These are phyloP conservation scores for Kokia cookei DNA, from an alignment of 441 rosid species.

Conservation along the genomic window DNA sequence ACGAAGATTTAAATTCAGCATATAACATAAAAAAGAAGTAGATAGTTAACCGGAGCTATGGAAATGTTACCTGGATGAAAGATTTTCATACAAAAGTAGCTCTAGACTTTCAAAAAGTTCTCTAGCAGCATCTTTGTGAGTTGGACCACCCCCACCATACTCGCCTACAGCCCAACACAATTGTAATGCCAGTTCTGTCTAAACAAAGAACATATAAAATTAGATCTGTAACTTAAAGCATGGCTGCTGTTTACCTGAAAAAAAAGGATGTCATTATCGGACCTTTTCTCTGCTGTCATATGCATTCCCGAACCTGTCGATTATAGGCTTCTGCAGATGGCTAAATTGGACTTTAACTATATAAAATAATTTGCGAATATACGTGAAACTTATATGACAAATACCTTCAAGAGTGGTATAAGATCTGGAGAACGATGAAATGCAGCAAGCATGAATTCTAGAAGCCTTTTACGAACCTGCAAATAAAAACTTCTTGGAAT, in stretches of 20 bases:
- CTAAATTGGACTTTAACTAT: neutral
- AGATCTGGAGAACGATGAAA: slow-evolving; percentile 80
- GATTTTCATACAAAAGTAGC: slow-evolving; percentile 86
- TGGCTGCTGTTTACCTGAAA: neutral
- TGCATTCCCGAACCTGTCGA: slow-evolving; percentile 92
- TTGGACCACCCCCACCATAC: slow-evolving; percentile 91
- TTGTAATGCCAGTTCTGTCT: slow-evolving; percentile 88
- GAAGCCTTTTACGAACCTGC: slow-evolving; percentile 74
- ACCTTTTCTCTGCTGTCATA: slow-evolving; percentile 93
- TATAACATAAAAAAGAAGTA: slow-evolving; percentile 1
- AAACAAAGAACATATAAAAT: slow-evolving; percentile 12
- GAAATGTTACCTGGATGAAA: slow-evolving; percentile 67
- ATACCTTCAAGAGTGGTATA: slow-evolving; percentile 79
- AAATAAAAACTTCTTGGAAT: slow-evolving; percentile 3
- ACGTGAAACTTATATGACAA: neutral
- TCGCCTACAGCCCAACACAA: slow-evolving; percentile 99
- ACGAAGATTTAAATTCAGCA: slow-evolving; percentile 11
- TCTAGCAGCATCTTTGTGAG: slow-evolving; percentile 89
- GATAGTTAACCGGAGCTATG: neutral
- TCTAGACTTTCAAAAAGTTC: slow-evolving; percentile 96
- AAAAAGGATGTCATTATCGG: slow-evolving; percentile 11
- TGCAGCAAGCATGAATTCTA: slow-evolving; percentile 84
- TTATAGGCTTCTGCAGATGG: slow-evolving; percentile 75
- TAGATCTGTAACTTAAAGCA: neutral
- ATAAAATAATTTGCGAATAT: neutral